Percentiles rank a stretch among this genome's conserved stretches.
Conservation (phyloP, 345 rosid species). For the Rhodamnia argentea region DNA sequence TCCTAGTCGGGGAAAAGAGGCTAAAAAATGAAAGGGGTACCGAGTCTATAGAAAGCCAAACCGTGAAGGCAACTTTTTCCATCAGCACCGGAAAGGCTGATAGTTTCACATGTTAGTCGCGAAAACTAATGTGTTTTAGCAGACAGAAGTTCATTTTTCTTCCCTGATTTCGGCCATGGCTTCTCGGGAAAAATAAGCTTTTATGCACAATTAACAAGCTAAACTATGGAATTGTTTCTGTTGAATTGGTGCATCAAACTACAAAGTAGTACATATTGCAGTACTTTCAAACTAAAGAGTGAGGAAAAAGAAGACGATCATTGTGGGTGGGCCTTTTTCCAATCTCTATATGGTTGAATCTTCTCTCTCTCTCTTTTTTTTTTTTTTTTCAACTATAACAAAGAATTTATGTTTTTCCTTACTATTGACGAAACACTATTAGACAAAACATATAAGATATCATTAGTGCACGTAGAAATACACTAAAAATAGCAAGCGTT, state of each 20-base stretch:
- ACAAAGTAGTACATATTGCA: neutral
- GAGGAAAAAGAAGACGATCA: neutral
- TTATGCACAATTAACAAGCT: neutral
- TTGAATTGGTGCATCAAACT: neutral
- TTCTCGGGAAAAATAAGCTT: neutral
- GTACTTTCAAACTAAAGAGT: neutral
- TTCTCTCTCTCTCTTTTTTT: neutral
- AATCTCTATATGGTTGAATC: neutral
- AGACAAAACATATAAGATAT: neutral
- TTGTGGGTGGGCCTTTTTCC: neutral
- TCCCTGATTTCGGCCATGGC: neutral
- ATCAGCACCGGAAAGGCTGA: neutral
- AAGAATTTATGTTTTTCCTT: too few relatives aligned
- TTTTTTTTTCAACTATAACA: too few relatives aligned
- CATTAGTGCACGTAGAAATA: neutral
- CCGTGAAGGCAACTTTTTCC: too few relatives aligned
- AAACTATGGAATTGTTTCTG: neutral
- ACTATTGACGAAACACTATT: too few relatives aligned
- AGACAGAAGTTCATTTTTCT: neutral
- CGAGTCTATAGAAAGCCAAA: too few relatives aligned
- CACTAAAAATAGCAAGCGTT: neutral
- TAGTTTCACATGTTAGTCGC: neutral
- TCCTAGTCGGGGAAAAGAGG: too few relatives aligned
- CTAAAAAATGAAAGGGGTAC: too few relatives aligned
- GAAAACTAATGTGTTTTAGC: neutral